Evolutionary conservation across 805 yeast species (phyloP).

Genomic region (Tetrapisispora namnaoensis): DNA sequence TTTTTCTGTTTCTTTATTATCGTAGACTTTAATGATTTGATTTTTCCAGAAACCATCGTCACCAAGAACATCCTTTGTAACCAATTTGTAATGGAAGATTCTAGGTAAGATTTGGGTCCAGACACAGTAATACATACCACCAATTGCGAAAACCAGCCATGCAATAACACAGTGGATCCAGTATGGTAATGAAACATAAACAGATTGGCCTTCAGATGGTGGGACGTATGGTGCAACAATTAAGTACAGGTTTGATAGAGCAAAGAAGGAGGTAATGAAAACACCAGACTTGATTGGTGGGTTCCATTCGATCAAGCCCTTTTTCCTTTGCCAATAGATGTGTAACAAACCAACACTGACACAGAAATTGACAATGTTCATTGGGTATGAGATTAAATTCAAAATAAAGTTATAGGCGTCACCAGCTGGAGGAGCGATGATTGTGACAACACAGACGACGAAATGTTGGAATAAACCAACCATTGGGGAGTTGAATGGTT

Average conservation of each 20-base stretch:
- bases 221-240: slow-evolving; percentile 74
- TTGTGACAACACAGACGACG: slow-evolving; percentile 61
- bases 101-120: slow-evolving; percentile 54
- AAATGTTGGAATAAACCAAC: slow-evolving; percentile 71
- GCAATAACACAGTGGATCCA: slow-evolving; percentile 77
- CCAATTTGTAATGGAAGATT: slow-evolving; percentile 42
- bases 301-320: slow-evolving; percentile 49
- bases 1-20: background rate
- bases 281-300: slow-evolving; percentile 63
- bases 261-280: slow-evolving; percentile 55
- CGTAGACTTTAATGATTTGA: slow-evolving; percentile 32
- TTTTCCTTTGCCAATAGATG: slow-evolving; percentile 41
- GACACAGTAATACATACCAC: slow-evolving; percentile 54
- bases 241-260: slow-evolving; percentile 54
- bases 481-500: slow-evolving; percentile 65
- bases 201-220: slow-evolving; percentile 55
- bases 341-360: slow-evolving; percentile 52
- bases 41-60: slow-evolving; percentile 69
- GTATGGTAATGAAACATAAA: slow-evolving; percentile 63
- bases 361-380: slow-evolving; percentile 60
- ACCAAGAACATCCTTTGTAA: slow-evolving; percentile 45
- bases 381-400: slow-evolving; percentile 73
- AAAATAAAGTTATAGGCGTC: slow-evolving; percentile 77
- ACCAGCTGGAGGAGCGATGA: slow-evolving; percentile 77
- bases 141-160: slow-evolving; percentile 61